Base-by-base conservation (phyloP, 306 rosid genomes). In the Vigna reflexopilosa region DNA sequence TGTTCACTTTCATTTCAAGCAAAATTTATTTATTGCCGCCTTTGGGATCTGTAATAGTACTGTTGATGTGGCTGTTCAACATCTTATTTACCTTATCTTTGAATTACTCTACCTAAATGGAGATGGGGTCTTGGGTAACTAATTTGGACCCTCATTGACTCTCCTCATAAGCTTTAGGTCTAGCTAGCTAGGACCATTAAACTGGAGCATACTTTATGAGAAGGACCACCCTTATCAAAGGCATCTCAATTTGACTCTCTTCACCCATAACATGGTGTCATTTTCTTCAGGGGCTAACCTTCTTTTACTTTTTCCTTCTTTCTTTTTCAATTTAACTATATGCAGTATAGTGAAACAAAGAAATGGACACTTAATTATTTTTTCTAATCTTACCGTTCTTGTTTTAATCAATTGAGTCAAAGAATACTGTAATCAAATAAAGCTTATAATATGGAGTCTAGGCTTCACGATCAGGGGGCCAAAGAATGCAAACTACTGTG, bases 121-220 rank as follows among this genome's bases (percentile, higher is more conserved):
- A 61, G 11, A 30, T 30, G 38, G 63, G 32, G 34, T 56, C 14
- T 9, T 10, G 4, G 48, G 50, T 10, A 57, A 24, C 11, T 57
- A 57, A 57, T 57, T 22, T 57, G 15, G 17, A 59, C 42, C 19
- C 42, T 30, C 4, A 5, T 58, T 57, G 26, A 58, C 16, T 58
- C 64, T 58, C 36, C 16, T 58, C 66, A 28, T 13, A 28, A 59
- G 42, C 67, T 59, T 59, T 58, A 28, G 20, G 42, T 59, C 44
- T 30, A 28, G 42, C 44, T 30, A 28, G 42, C 67, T 30, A 30
- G 44, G 67, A 32, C 67, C 22, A 61, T 61, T 15, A 61, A 14
- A 61, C 6, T 61, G 44, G 11, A 30, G 19, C 44, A 26, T 58
- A 58, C 17, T 58, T 6, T 58, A 58, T 28, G 40, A 59, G 11